Conservation (phyloP, 352 stramenopile species). For the Pythium angustatum region DNA sequence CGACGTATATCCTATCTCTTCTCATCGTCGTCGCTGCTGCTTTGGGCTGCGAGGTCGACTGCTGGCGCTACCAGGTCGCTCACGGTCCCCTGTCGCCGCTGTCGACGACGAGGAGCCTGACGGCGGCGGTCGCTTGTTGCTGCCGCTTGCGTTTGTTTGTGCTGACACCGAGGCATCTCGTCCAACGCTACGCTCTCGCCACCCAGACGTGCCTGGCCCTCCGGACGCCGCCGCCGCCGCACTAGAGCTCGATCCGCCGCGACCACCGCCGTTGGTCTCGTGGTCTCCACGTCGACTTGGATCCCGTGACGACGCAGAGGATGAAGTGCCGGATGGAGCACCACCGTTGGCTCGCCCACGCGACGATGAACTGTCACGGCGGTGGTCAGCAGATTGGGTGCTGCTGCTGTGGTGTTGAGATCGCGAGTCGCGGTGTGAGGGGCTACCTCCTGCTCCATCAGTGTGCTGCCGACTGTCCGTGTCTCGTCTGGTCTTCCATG, state of each 20-base stretch:
- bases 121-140: slow-evolving; percentile 18
- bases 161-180: slow-evolving; percentile 11
- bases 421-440: slow-evolving; percentile 28
- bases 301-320: slow-evolving; percentile 20
- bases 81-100: slow-evolving; percentile 14
- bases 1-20: too few species aligned
- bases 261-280: slow-evolving; percentile 14
- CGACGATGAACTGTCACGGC: slow-evolving; percentile 28
- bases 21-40: slow-evolving; percentile 51
- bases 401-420: slow-evolving; percentile 37
- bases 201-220: neutral
- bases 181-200: slow-evolving; percentile 31
- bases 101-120: neutral
- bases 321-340: slow-evolving; percentile 1
- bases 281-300: slow-evolving; percentile 19
- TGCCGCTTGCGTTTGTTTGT: neutral
- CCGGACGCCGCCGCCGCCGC: neutral
- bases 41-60: slow-evolving; percentile 46
- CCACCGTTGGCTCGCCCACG: slow-evolving; percentile 2
- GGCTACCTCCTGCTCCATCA: slow-evolving; percentile 10
- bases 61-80: slow-evolving; percentile 25
- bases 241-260: neutral
- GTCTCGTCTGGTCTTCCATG: slow-evolving; percentile 73
- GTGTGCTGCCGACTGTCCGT: slow-evolving; percentile 11
- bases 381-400: slow-evolving; percentile 14